Percentiles rank a stretch among this genome's conserved stretches.
Evolutionary conservation across 192 early-diverging fungal genomes (phyloP).

Genomic region (Backusella liffmaniae): DNA sequence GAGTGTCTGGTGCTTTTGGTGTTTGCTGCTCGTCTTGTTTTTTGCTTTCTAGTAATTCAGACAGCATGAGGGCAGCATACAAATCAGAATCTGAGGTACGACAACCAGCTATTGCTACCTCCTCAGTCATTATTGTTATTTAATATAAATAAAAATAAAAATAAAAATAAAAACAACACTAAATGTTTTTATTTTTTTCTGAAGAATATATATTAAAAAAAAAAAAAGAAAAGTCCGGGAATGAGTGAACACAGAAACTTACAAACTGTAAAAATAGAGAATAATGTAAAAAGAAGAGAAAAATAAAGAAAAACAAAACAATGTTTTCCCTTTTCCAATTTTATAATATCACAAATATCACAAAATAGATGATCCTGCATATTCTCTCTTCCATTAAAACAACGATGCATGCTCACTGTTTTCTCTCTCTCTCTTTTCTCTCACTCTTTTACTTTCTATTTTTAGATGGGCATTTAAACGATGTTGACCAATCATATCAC

Average conservation of each 20-base stretch:
- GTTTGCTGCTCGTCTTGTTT: neutral
- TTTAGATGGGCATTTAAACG: neutral
- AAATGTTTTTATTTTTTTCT: neutral
- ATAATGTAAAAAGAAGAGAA: neutral
- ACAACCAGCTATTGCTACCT: neutral
- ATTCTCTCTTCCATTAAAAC: neutral
- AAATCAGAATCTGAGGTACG: constrained; percentile 5
- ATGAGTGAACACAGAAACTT: neutral
- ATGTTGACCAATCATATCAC: neutral
- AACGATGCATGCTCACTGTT: neutral
- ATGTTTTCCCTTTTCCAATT: neutral
- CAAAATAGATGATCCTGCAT: neutral
- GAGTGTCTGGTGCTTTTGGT: neutral
- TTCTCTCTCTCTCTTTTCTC: neutral
- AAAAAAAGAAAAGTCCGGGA: neutral
- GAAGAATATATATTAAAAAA: neutral
- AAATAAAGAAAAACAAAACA: neutral
- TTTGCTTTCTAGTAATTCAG: neutral
- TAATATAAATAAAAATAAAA: neutral
- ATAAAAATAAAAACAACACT: neutral
- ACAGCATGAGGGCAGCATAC: constrained; percentile 9
- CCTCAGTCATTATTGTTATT: neutral
- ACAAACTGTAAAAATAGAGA: neutral
- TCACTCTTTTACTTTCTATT: neutral
- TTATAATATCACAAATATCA: neutral